Base-by-base conservation (phyloP, 306 rosid genomes). In the Medicago ruthenica region DNA sequence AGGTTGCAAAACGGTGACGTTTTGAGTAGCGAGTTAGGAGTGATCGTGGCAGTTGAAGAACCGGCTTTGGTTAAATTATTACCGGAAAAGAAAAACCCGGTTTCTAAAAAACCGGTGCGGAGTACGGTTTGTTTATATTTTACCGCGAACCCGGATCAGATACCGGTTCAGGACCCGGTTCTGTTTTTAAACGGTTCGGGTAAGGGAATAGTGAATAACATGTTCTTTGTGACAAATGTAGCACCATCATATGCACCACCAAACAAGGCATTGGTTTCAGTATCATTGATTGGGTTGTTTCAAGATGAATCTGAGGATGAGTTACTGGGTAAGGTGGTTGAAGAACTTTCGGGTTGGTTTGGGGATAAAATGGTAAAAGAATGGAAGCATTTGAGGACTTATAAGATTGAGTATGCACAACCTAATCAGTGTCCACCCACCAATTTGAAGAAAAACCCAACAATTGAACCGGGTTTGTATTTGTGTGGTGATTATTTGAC, bases 161-260 rank as follows among this genome's bases (percentile, higher is more conserved):
- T 94, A 18, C 96, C 93, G 62, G 84, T 84, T 47, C 9, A 0
- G 0, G 96, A 90, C 0, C 93, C 95, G 40, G 84, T 92, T 9
- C 75, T 94, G 48, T 85, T 87, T 63, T 59, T 94, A 0, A 94
- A 94, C 3, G 97, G 96, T 10, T 94, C 96, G 40, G 97, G 98
- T 7, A 76, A 83, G 21, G 98, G 96, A 10, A 78, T 94, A 21
- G 94, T 94, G 79, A 94, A 92, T 13, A 94, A 94, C 76, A 94
- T 94, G 97, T 94, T 91, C 71, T 94, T 94, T 50, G 92, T 88
- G 0, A 94, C 98, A 0, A 94, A 90, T 36, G 98, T 94, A 76
- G 97, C 91, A 18, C 87, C 85, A 4, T 86, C 95, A 0, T 94
- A 92, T 42, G 97, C 88, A 14, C 96, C 98, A 18, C 78, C 89